Evolutionary conservation across 176 grass and related monocot species (phyloP).

Genomic region (Chloris gayana): DNA sequence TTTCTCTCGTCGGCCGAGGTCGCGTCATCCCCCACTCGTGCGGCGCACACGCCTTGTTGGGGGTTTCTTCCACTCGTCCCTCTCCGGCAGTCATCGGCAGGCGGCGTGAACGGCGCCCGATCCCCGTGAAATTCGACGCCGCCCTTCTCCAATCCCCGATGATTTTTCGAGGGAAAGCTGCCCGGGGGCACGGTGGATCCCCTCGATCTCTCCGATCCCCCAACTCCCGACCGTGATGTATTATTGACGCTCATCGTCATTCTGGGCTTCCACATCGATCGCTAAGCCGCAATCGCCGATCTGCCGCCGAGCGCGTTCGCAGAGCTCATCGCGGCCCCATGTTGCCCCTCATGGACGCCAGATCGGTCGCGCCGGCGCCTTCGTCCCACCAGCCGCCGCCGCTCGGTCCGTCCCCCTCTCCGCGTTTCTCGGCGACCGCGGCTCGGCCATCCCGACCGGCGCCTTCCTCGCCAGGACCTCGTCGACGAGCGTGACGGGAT

Average conservation of each 20-base stretch:
- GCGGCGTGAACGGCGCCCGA: not conserved
- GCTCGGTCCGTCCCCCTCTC: not conserved
- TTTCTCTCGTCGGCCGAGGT: not conserved
- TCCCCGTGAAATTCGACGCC: not conserved
- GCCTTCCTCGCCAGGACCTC: slow-evolving; percentile 26
- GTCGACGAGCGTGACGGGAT: slow-evolving; percentile 43
- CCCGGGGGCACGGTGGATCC: not conserved
- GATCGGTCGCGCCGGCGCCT: not conserved
- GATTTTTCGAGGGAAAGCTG: not conserved
- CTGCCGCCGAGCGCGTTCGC: not conserved
- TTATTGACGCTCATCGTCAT: not conserved
- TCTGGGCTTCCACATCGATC: not conserved
- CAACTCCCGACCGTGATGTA: not conserved
- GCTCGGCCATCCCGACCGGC: not conserved
- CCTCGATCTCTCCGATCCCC: slow-evolving; percentile 23
- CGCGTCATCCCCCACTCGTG: not conserved
- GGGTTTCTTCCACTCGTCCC: not conserved
- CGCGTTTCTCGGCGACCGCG: not conserved
- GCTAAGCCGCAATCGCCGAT: slow-evolving; percentile 25
- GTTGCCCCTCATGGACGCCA: not conserved
- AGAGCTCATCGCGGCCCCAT: not conserved
- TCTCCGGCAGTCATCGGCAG: not conserved
- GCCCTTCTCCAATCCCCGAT: not conserved
- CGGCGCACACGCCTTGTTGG: no score
- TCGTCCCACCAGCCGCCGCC: not conserved